Percentiles rank a stretch among this genome's conserved stretches.
Evolutionary conservation across 1,284 basidiomycete genomes (phyloP).

Genomic region (Fomitopsis betulina): DNA sequence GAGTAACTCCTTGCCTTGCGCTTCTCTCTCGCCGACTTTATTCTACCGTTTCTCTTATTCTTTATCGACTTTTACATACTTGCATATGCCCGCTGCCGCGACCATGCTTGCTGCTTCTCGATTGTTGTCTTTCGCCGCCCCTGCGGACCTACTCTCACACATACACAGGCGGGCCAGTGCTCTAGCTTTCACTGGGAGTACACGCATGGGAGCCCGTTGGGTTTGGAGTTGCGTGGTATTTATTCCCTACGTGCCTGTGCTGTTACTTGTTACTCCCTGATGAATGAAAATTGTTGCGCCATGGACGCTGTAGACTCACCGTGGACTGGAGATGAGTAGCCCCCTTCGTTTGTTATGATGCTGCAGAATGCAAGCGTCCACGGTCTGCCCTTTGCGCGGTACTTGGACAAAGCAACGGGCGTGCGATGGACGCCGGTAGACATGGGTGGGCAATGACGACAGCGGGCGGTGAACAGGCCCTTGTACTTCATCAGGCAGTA

Average conservation of each 20-base stretch:
- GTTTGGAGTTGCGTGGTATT: conserved; percentile 10
- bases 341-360: background rate
- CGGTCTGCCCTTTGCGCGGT: too few species aligned
- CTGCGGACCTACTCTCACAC: background rate
- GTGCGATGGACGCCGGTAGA: too few species aligned
- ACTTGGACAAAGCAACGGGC: too few species aligned
- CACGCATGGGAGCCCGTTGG: conserved; percentile 3
- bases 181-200: background rate
- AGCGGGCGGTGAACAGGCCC: background rate
- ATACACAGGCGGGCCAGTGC: background rate
- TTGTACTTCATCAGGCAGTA: too few species aligned
- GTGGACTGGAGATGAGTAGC: background rate
- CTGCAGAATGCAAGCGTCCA: too few species aligned
- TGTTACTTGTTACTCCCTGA: background rate
- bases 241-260: conserved; percentile 4
- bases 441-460: too few species aligned
- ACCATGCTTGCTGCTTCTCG: conserved; percentile 2
- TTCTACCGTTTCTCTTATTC: background rate
- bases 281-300: conserved; percentile 1
- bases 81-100: conserved; percentile 6
- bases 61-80: background rate
- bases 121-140: conserved; percentile 6
- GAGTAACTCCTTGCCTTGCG: background rate
- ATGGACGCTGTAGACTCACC: background rate
- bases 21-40: background rate